phyloP scores from a whole-genome alignment of 352 stramenopile species.

The Phytophthora constricta region DNA sequence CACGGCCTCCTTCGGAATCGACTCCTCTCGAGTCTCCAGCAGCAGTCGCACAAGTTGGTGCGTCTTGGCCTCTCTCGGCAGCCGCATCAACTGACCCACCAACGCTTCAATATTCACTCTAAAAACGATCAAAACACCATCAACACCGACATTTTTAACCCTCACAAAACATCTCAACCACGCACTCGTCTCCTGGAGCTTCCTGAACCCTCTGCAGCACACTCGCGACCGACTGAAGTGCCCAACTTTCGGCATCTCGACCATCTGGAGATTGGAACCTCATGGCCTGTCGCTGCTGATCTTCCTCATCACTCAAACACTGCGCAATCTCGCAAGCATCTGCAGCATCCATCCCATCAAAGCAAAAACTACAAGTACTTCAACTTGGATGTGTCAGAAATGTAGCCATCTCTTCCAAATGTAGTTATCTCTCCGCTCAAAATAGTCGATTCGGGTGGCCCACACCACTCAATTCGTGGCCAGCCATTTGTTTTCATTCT shows the following conservation, averaged over 20 bases:
- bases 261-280: constrained; percentile 9
- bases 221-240: constrained; percentile 37
- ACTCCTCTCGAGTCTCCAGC: constrained; percentile 57
- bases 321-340: constrained; percentile 49
- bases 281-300: constrained; percentile 16
- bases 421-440: constrained; percentile 3
- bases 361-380: too few species aligned
- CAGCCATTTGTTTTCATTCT: too few species aligned
- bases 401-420: constrained; percentile 36
- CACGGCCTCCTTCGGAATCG: constrained; percentile 56
- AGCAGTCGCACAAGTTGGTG: constrained; percentile 55
- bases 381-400: constrained; percentile 31
- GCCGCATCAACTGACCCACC: constrained; percentile 34
- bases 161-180: background rate
- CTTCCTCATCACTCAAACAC: constrained; percentile 55
- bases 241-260: constrained; percentile 25
- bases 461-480: background rate
- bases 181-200: constrained; percentile 51
- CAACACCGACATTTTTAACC: background rate
- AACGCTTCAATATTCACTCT: constrained; percentile 51
- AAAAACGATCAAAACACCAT: background rate
- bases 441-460: too few species aligned
- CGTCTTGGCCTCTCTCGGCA: constrained; percentile 43
- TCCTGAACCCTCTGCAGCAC: constrained; percentile 52
- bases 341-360: constrained; percentile 30